Percentiles rank a stretch among this genome's conserved stretches.
Conservation (phyloP, 164 flowering plant species). For the Aristolochia fimbriata region DNA sequence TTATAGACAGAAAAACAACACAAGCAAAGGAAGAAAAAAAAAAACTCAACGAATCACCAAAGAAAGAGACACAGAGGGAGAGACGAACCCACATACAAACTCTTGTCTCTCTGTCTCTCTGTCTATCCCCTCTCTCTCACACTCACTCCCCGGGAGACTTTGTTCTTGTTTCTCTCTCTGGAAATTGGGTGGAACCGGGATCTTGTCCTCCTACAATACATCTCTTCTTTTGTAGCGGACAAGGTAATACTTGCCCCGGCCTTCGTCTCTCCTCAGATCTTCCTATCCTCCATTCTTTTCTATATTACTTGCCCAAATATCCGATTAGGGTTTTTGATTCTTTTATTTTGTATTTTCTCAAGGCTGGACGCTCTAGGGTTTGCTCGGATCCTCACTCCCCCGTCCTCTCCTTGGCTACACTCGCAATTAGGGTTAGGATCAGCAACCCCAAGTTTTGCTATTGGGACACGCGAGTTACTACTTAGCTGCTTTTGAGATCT, state of each 20-base stretch:
- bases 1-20: background rate
- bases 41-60: background rate
- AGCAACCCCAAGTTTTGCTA: background rate
- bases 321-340: conserved; percentile 19
- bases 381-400: conserved; percentile 26
- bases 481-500: background rate
- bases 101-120: too few species aligned
- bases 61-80: background rate
- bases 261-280: background rate
- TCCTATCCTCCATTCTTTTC: too few species aligned
- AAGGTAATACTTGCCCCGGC: conserved; percentile 10
- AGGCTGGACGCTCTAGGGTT: conserved; percentile 30
- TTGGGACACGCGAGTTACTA: background rate
- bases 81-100: too few species aligned
- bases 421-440: conserved; percentile 31
- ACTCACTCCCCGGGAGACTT: background rate
- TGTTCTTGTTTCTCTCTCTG: background rate
- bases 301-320: conserved; percentile 2
- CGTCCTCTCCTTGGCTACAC: conserved; percentile 10
- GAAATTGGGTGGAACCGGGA: background rate
- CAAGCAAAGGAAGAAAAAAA: background rate
- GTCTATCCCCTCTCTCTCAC: too few species aligned
- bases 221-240: conserved; percentile 20
- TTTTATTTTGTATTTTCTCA: conserved; percentile 6
- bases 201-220: conserved; percentile 13